A percentile compares a stretch with the other conserved stretches of the same genome.
Conservation (phyloP, 2,329 filamentous ascomycete genomes). For the Colletotrichum melonis region DNA sequence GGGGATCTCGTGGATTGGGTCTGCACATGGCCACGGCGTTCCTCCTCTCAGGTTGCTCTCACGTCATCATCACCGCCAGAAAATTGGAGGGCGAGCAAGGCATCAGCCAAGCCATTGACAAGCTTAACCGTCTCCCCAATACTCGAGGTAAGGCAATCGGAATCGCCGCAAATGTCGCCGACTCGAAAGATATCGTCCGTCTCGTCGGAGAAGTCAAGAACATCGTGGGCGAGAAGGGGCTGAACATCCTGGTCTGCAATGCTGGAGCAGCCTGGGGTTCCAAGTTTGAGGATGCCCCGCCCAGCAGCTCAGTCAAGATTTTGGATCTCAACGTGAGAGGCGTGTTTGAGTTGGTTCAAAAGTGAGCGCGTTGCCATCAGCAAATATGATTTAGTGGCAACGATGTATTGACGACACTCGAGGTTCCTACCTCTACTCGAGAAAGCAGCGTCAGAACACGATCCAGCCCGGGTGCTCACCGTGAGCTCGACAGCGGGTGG, state of each 20-base stretch:
- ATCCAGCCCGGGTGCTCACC: conserved; percentile 73
- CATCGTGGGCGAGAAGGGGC: conserved; percentile 65
- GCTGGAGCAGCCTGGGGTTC: conserved; percentile 79
- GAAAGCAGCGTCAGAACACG: conserved; percentile 43
- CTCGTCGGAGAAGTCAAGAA: conserved; percentile 64
- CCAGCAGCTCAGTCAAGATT: conserved; percentile 73
- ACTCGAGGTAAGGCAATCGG: conserved; percentile 67
- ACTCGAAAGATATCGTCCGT: conserved; percentile 63
- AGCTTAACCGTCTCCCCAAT: conserved; percentile 71
- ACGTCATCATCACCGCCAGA: conserved; percentile 79
- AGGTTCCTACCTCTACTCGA: conserved; percentile 57
- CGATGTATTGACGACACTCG: not conserved
- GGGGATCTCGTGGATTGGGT: conserved; percentile 62
- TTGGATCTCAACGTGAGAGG: conserved; percentile 79
- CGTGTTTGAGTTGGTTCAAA: conserved; percentile 75
- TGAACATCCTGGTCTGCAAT: conserved; percentile 79
- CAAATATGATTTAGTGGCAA: accelerated
- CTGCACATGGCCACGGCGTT: conserved; percentile 72
- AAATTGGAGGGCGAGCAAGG: conserved; percentile 70
- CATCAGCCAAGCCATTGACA: conserved; percentile 70
- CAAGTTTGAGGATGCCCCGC: conserved; percentile 70
- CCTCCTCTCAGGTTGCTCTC: conserved; percentile 76
- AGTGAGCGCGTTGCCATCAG: conserved; percentile 47
- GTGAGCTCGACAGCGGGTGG: conserved; percentile 76
- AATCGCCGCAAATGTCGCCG: conserved; percentile 74